phyloP scores from a whole-genome alignment of 345 rosid species.

The Capsella bursapastoris region DNA sequence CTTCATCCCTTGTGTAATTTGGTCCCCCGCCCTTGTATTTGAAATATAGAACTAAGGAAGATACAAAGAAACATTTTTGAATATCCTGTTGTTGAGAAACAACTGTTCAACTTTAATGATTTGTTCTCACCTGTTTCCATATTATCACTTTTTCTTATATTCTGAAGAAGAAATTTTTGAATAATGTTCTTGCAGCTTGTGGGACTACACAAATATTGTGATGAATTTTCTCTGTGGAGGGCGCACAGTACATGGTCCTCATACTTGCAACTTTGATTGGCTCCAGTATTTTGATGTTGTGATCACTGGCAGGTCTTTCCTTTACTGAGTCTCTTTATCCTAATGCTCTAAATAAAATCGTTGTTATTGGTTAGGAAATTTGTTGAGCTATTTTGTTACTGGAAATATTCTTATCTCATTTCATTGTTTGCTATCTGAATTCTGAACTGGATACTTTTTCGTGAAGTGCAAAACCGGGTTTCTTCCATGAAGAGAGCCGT shows the following conservation, averaged over 20 bases:
- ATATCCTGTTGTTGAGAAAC: not conserved
- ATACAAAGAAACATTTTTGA: constrained; percentile 1
- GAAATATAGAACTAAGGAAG: constrained; percentile 2
- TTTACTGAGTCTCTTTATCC: constrained; percentile 21
- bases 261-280: constrained; percentile 77
- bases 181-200: constrained; percentile 68
- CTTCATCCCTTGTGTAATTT: constrained; percentile 13
- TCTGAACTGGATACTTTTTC: constrained; percentile 29
- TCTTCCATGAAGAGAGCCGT: constrained; percentile 87
- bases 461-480: constrained; percentile 92
- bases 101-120: not conserved
- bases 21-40: not conserved
- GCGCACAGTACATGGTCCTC: constrained; percentile 47
- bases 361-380: constrained; percentile 2
- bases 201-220: constrained; percentile 97
- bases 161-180: not conserved
- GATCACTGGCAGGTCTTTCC: constrained; percentile 87
- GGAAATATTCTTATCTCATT: not conserved
- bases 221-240: constrained; percentile 91
- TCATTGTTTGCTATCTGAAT: constrained; percentile 20
- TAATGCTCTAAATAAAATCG: constrained; percentile 5
- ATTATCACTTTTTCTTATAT: constrained; percentile 10
- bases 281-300: constrained; percentile 89
- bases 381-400: not conserved
- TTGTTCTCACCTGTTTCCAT: constrained; percentile 5